Percentiles rank a stretch among this genome's conserved stretches.
phyloP scores from a whole-genome alignment of 805 yeast species.

The Saccharomycopsis amapae region DNA sequence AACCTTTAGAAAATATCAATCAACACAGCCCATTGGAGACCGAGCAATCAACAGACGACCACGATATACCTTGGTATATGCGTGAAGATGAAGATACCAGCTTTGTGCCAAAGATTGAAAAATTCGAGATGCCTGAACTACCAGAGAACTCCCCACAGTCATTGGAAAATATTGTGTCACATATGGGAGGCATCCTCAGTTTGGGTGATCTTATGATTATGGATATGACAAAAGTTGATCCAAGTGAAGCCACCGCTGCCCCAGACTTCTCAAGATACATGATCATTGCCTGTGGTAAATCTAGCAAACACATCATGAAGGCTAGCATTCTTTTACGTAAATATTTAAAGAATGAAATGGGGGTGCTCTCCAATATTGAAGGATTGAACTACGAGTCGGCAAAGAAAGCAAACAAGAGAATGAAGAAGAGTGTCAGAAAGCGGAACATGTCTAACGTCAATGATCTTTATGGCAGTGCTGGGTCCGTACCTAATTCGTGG shows the following conservation, averaged over 20 bases:
- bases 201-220: constrained; percentile 53
- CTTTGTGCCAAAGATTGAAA: constrained; percentile 23
- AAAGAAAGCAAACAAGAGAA: constrained; percentile 43
- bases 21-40: constrained; percentile 1
- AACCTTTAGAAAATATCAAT: constrained; percentile 2
- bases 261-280: constrained; percentile 39
- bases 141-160: constrained; percentile 55
- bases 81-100: constrained; percentile 35
- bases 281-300: constrained; percentile 69
- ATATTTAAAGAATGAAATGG: constrained; percentile 47
- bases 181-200: constrained; percentile 56
- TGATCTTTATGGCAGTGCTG: constrained; percentile 43
- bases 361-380: constrained; percentile 49
- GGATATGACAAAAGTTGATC: constrained; percentile 45
- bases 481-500: constrained; percentile 63
- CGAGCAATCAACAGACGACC: constrained; percentile 2
- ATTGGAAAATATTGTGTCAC: constrained; percentile 37
- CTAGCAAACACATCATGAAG: constrained; percentile 65
- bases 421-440: constrained; percentile 46
- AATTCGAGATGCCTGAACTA: constrained; percentile 43
- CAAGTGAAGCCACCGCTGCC: constrained; percentile 33
- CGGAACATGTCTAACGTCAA: constrained; percentile 45
- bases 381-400: constrained; percentile 60
- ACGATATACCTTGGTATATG: constrained; percentile 53
- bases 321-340: constrained; percentile 56